Base-by-base conservation (phyloP, 2,329 filamentous ascomycete genomes). In the Aspergillus ibericus region DNA sequence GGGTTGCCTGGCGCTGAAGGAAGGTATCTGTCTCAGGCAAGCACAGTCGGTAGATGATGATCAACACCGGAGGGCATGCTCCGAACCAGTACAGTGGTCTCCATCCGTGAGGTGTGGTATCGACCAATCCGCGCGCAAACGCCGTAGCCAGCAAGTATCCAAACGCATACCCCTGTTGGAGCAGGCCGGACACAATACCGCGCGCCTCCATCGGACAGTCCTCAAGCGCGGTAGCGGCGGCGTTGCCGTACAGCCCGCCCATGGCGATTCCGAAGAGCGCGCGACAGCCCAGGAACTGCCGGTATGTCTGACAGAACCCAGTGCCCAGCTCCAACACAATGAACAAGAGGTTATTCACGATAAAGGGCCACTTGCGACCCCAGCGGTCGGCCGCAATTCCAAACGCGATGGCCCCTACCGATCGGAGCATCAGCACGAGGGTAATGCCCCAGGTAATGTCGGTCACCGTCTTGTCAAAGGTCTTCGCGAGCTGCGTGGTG, bases 71-170 rank as follows among this genome's bases (percentile, higher is more conserved):
- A 0, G 91, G 90, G 36, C 88, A 84, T 5, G 92, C 91, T 12
- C 88, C 92, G 73, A 96, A 96, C 92, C 92, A 96, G 80, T 88
- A 96, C 0, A 96, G 80, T 0, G 92, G 91, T 7, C 92, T 82
- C 92, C 92, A 96, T 53, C 83, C 87, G 70, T 96, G 88, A 1
- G 85, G 74, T 0, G 91, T 93, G 1, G 91, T 95, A 73, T 90
- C 79, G 51, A 81, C 79, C 2, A 81, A 65, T 10, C 66, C 79
- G 34, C 79, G 74, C 1, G 77, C 77, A 66, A 85, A 85, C 9
- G 82, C 82, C 1, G 82, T 82, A 0, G 83, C 84, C 1, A 88
- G 78, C n/a, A 88, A 75, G 68, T 87, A 88, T 2, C 85, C 85
- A 67, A 87, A 86, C 0, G 85, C 84, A 64, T 87, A 88, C 2